Evolutionary conservation across 495 filamentous ascomycete species (phyloP).

Genomic region (Aspergillus biplanus): DNA sequence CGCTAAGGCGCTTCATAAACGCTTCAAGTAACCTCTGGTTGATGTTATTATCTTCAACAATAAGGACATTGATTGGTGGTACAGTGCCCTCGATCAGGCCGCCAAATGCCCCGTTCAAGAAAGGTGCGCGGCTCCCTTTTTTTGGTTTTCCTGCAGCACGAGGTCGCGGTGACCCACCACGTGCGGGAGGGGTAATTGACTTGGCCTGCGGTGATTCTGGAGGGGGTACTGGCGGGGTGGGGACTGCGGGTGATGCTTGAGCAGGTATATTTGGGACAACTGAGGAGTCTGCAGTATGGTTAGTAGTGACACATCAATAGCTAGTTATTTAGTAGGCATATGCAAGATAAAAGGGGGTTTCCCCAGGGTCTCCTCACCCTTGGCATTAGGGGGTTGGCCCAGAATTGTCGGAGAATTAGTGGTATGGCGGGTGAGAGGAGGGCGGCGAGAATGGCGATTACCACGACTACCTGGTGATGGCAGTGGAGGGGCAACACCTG

Average conservation of each 20-base stretch:
- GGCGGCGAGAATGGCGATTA: conserved; percentile 46
- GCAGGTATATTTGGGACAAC: conserved; percentile 29
- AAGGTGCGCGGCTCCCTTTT: conserved; percentile 39
- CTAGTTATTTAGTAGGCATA: too few relatives aligned
- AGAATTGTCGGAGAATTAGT: conserved; percentile 81
- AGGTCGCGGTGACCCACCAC: conserved; percentile 44
- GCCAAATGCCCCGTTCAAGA: conserved; percentile 45
- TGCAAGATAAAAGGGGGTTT: too few relatives aligned
- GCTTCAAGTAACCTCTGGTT: conserved; percentile 91
- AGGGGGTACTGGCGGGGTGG: conserved; percentile 42
- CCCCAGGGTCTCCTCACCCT: conserved; percentile 29
- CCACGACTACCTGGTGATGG: conserved; percentile 78
- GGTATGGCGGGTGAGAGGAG: conserved; percentile 63
- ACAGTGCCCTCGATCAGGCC: conserved; percentile 82
- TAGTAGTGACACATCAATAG: conserved; percentile 16
- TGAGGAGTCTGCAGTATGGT: conserved; percentile 33
- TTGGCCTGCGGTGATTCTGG: conserved; percentile 44
- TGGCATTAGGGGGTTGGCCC: conserved; percentile 33
- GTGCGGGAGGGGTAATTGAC: conserved; percentile 41
- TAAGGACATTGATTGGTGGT: conserved; percentile 95
- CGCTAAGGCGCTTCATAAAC: conserved; percentile 94
- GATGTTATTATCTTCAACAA: conserved; percentile 98
- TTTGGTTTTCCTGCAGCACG: conserved; percentile 45
- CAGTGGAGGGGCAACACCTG: conserved; percentile 76
- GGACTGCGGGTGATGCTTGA: conserved; percentile 35